These are phyloP conservation scores for Herpotrichia juniperi DNA, from an alignment of 2,329 filamentous ascomycete species.

Conservation along the genomic window DNA sequence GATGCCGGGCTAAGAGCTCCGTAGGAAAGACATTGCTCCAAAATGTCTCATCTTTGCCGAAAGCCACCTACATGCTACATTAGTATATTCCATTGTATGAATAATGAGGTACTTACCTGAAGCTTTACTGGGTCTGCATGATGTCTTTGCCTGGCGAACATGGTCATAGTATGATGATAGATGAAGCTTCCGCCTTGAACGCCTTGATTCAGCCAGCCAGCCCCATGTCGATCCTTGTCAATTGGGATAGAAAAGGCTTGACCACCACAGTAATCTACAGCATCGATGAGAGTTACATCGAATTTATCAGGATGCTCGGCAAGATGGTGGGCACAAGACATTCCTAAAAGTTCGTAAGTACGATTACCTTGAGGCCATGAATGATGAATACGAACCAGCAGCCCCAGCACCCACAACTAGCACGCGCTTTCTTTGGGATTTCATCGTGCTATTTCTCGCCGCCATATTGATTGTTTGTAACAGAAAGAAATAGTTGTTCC, in stretches of 20 bases:
- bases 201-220: slow-evolving; percentile 66
- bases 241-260: slow-evolving; percentile 65
- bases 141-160: slow-evolving; percentile 64
- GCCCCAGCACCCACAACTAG: slow-evolving; percentile 49
- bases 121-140: slow-evolving; percentile 64
- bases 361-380: not conserved
- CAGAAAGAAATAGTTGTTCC: slow-evolving; percentile 37
- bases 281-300: slow-evolving; percentile 63
- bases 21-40: slow-evolving; percentile 72
- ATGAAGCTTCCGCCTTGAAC: slow-evolving; percentile 70
- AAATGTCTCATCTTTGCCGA: slow-evolving; percentile 67
- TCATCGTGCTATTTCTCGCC: slow-evolving; percentile 26
- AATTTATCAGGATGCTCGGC: slow-evolving; percentile 70
- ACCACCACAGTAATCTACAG: slow-evolving; percentile 63
- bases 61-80: slow-evolving; percentile 54
- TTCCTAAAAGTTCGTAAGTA: slow-evolving; percentile 45
- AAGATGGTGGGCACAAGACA: slow-evolving; percentile 71
- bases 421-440: slow-evolving; percentile 40
- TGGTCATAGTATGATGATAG: slow-evolving; percentile 71
- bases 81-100: not conserved
- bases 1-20: slow-evolving; percentile 61
- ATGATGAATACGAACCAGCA: slow-evolving; percentile 36
- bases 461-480: slow-evolving; percentile 42
- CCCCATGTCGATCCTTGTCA: slow-evolving; percentile 62
- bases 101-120: slow-evolving; percentile 47